Evolutionary conservation across 805 yeast species (phyloP).

Genomic region (Isabelozyma rhagii): DNA sequence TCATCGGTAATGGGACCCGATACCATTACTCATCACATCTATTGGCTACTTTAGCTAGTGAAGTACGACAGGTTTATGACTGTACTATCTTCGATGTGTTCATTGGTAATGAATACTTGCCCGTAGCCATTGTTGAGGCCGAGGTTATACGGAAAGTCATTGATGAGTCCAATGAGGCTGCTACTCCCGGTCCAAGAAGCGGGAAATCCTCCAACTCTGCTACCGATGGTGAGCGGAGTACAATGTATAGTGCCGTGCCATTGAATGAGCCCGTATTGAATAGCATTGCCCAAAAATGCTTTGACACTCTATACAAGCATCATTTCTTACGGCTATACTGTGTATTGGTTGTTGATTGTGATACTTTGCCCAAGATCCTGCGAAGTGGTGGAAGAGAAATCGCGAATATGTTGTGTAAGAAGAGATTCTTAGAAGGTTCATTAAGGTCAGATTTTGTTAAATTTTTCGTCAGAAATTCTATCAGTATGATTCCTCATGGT

Average conservation of each 20-base stretch:
- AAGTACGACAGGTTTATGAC: slow-evolving; percentile 78
- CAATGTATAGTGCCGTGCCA: slow-evolving; percentile 34
- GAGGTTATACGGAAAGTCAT: slow-evolving; percentile 37
- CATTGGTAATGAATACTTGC: slow-evolving; percentile 74
- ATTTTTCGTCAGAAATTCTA: slow-evolving; percentile 63
- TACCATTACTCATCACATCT: slow-evolving; percentile 88
- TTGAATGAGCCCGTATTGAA: slow-evolving; percentile 42
- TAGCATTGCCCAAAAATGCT: slow-evolving; percentile 42
- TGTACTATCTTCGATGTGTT: slow-evolving; percentile 87
- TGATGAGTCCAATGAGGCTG: slow-evolving; percentile 20
- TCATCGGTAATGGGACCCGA: slow-evolving; percentile 40
- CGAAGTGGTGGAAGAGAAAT: slow-evolving; percentile 87
- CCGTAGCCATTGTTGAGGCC: slow-evolving; percentile 84
- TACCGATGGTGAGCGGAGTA: slow-evolving; percentile 11
- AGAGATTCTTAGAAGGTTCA: slow-evolving; percentile 74
- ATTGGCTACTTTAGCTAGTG: slow-evolving; percentile 77
- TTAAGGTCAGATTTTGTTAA: slow-evolving; percentile 78
- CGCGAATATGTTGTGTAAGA: slow-evolving; percentile 84
- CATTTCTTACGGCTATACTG: slow-evolving; percentile 82
- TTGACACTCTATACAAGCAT: slow-evolving; percentile 36
- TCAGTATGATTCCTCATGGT: slow-evolving; percentile 68
- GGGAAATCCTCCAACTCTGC: slow-evolving; percentile 4
- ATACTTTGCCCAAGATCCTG: slow-evolving; percentile 77
- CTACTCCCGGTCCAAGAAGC: slow-evolving; percentile 13
- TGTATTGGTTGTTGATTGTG: slow-evolving; percentile 74